Evolutionary conservation across 768 basidiomycete genomes (phyloP), one percentile per base, ranked within the genome.

Genomic region (Tylopilus balloui): DNA sequence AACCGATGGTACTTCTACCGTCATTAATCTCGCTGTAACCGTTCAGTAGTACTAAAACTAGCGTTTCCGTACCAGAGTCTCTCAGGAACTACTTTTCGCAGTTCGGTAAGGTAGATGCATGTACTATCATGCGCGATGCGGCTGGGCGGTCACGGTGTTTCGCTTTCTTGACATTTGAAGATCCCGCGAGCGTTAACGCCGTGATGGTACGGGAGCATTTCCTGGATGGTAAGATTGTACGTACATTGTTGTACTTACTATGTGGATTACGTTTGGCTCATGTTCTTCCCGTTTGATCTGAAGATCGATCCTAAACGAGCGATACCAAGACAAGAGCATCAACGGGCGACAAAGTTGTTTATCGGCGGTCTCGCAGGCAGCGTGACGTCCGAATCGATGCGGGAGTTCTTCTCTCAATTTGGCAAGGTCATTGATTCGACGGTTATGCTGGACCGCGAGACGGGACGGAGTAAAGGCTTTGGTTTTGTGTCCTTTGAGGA

Each of bases 241-340:
- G 92, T 64, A 66, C 56, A 56, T 37, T 57, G 48, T 77, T 47
- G 39, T 54, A 50, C 58, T 35, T 52, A 47, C 37, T 42, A 46
- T 37, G 36, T 42, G 52, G 43, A 47, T 35, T 41, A 47, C 17
- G 38, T 41, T 32, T 10, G 35, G 41, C 59, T 66, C 55, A 67
- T 69, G 13, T 49, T 47, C 17, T 42, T 32, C 38, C 42, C 56
- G 27, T 42, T 34, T 46, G 64, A 15, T 43, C 17, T 45, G 21
- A 68, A 99, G 95, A 99, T 99, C 67, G 96, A 99, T 64, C 96
- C 96, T n/a, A 99, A 99, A 73, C 84, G 95, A 47, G 96, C 96
- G 2, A 96, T 98, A 56, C 96, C 96, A 10, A 80, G 94, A 53
- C 89, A 94, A 67, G 96, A 98, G 52, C 94, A 96, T 60, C 86